phyloP scores from a whole-genome alignment of 148 eudicot species.

The Vaccinium darrowii region DNA sequence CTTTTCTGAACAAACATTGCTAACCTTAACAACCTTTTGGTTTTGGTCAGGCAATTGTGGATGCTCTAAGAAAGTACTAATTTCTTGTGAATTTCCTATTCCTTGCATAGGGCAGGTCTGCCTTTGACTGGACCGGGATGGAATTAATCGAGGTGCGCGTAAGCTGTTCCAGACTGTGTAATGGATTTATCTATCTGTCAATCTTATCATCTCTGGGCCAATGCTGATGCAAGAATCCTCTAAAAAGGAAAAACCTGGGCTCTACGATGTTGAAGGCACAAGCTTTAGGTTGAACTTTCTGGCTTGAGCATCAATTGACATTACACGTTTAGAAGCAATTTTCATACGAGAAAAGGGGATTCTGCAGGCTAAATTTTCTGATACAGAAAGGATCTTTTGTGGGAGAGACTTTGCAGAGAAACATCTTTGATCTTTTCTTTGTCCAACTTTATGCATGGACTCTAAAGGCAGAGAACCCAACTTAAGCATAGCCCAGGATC shows the following conservation, averaged over 20 bases:
- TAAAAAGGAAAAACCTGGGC: slow-evolving; percentile 8
- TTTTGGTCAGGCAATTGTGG: too few relatives aligned
- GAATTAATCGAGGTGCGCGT: too few relatives aligned
- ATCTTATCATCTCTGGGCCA: slow-evolving; percentile 20
- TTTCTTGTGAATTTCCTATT: too few relatives aligned
- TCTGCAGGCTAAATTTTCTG: slow-evolving; percentile 1
- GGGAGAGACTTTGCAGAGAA: not conserved
- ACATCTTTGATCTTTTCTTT: not conserved
- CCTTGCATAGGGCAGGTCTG: too few relatives aligned
- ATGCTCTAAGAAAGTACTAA: too few relatives aligned
- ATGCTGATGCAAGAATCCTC: slow-evolving; percentile 19
- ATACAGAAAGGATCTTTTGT: not conserved
- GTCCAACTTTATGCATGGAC: not conserved
- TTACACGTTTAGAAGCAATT: slow-evolving; percentile 15
- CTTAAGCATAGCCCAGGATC: not conserved
- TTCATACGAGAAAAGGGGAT: slow-evolving; percentile 9
- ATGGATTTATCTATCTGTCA: slow-evolving; percentile 13
- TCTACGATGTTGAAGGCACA: slow-evolving; percentile 29
- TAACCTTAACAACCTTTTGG: too few relatives aligned
- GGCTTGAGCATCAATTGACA: slow-evolving; percentile 36
- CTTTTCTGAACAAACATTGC: too few relatives aligned
- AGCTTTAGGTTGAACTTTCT: slow-evolving; percentile 20
- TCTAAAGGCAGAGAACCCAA: not conserved
- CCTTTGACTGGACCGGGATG: too few relatives aligned
- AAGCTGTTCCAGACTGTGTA: not conserved